A percentile compares a stretch with the other conserved stretches of the same genome.
These are phyloP conservation scores for Leccinum fallax DNA, from an alignment of 1,284 basidiomycete species.

Conservation along the genomic window DNA sequence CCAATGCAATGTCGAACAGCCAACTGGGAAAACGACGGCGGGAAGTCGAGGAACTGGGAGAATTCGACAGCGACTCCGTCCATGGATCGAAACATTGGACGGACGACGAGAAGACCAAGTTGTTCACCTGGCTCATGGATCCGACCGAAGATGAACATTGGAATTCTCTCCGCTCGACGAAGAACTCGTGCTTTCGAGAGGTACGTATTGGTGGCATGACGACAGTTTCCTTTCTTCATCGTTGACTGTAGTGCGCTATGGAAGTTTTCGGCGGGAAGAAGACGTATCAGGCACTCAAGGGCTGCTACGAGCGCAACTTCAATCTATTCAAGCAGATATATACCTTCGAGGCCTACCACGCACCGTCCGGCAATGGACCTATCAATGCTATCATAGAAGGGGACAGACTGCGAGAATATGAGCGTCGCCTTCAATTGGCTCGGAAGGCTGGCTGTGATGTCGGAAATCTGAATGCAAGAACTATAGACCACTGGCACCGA, in stretches of 20 bases:
- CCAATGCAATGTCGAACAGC: conserved; percentile 37
- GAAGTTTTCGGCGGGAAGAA: conserved; percentile 73
- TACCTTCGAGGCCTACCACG: conserved; percentile 60
- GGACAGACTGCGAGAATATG: conserved; percentile 65
- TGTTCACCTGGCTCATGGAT: conserved; percentile 76
- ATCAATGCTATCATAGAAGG: conserved; percentile 50
- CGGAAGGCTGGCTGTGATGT: conserved; percentile 65
- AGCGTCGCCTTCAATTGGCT: conserved; percentile 61
- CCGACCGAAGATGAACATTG: conserved; percentile 70
- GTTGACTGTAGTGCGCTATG: conserved; percentile 54
- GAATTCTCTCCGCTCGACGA: conserved; percentile 69
- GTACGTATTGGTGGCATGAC: conserved; percentile 39
- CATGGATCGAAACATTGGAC: conserved; percentile 79
- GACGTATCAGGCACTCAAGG: conserved; percentile 77
- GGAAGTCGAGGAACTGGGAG: conserved; percentile 43
- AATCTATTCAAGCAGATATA: conserved; percentile 79
- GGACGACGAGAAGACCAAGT: conserved; percentile 71
- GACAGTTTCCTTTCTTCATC: not conserved
- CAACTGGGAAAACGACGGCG: conserved; percentile 50
- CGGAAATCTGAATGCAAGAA: conserved; percentile 67
- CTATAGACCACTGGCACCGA: conserved; percentile 74
- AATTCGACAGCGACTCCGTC: conserved; percentile 54
- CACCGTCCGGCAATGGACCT: conserved; percentile 40
- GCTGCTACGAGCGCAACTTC: conserved; percentile 79
- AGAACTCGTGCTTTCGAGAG: conserved; percentile 77